Base-by-base conservation (phyloP, 305 asterid species). In the Andrographis paniculata region DNA sequence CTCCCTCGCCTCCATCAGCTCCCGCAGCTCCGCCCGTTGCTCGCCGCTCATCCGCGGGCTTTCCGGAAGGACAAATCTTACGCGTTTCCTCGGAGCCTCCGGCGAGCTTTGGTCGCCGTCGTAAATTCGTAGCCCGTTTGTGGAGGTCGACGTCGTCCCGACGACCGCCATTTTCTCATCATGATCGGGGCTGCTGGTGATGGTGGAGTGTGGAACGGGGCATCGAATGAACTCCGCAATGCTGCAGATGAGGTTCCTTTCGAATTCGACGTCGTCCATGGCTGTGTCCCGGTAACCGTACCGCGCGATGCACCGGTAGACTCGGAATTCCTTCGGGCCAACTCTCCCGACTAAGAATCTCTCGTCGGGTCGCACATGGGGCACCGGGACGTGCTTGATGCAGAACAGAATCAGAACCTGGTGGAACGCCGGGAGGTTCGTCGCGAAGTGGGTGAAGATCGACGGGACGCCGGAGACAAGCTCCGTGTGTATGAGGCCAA, bases 1-100 rank as follows among this genome's bases (percentile, higher is more conserved):
- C 51, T 85, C 94, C 60, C 95, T 68, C 0, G 95, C 94, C 33
- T 82, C 97, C 85, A 70, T 77, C 19, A 88, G 59, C 17, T 79
- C 95, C 20, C 59, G 71, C 52, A 84, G 49, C 74, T 84, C 95
- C 1, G 45, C 64, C n/a, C 50, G 67, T 0, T 59, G 72, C 9
- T 64, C 59, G 16, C 60, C 16, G 17, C 72, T 78, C 27, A 82
- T 68, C 44, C 57, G 54, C 1, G 84, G 82, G 58, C 73, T 77
- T 50, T 79, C 78, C 0, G 95, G 95, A 20, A 82, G 60, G 0
- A 75, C 54, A 53, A 88, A 84, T 56, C 94, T 67, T 3, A 84
- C 97, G 44, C 84, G 68, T 60, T 76, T 85, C 60, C 71, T 70
- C 4, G 79, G 71, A 5, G 51, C 69, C 16, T 55, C 75, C 0